phyloP scores from a whole-genome alignment of 805 yeast species.

The Lachancea mirantina region DNA sequence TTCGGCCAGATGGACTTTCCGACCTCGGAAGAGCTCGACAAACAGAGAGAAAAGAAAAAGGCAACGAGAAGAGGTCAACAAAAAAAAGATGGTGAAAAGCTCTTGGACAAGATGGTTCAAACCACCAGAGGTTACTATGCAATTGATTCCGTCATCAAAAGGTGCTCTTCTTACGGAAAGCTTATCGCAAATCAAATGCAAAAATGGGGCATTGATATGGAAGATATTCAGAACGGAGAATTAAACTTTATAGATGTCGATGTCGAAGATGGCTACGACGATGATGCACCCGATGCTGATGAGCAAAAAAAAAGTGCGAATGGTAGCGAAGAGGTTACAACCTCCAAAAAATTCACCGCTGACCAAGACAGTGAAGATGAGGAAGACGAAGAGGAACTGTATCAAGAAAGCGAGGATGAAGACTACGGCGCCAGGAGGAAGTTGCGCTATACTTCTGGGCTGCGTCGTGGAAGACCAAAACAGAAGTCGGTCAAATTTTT shows the following conservation, averaged over 20 bases:
- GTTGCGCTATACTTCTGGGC: slow-evolving; percentile 10
- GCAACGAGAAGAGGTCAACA: slow-evolving; percentile 35
- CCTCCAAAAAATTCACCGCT: slow-evolving; percentile 6
- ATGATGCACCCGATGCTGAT: slow-evolving; percentile 8
- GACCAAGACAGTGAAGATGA: slow-evolving; percentile 26
- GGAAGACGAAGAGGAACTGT: slow-evolving; percentile 29
- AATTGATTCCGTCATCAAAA: slow-evolving; percentile 81
- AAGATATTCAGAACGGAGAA: slow-evolving; percentile 45
- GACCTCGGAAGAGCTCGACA: slow-evolving; percentile 23
- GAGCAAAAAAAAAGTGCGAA: slow-evolving; percentile 2
- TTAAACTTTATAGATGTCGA: slow-evolving; percentile 27
- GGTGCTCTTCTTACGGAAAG: slow-evolving; percentile 73
- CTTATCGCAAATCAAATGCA: slow-evolving; percentile 63
- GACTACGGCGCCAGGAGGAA: slow-evolving; percentile 17
- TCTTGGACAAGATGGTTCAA: slow-evolving; percentile 60
- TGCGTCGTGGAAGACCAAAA: slow-evolving; percentile 13
- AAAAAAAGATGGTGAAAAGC: slow-evolving; percentile 63
- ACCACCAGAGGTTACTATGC: slow-evolving; percentile 87
- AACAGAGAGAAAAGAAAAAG: slow-evolving; percentile 15
- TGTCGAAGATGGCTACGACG: slow-evolving; percentile 25
- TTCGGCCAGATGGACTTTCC: slow-evolving; percentile 53
- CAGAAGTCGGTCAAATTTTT: slow-evolving; percentile 41
- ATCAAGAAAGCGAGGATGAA: slow-evolving; percentile 25
- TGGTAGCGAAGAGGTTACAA: background rate
- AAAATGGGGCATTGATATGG: slow-evolving; percentile 81